phyloP scores from a whole-genome alignment of 192 early-diverging fungal genomes.

The Martensiomyces pterosporus region DNA sequence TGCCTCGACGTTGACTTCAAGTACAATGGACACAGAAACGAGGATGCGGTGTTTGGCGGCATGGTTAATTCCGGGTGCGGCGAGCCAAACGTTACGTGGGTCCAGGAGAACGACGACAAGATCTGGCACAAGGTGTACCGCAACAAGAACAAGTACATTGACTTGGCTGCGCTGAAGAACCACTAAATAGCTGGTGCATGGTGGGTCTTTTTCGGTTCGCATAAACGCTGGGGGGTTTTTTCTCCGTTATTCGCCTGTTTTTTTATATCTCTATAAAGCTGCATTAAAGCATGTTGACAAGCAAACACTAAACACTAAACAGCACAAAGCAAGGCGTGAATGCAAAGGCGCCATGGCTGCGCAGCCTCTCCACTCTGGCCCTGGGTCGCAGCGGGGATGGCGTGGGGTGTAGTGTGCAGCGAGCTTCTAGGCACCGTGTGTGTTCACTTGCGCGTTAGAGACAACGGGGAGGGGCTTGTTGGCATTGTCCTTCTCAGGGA shows the following conservation, averaged over 20 bases:
- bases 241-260: too few relatives aligned
- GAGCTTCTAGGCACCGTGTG: too few relatives aligned
- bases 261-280: neutral
- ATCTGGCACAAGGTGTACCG: constrained; percentile 44
- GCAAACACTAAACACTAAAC: too few relatives aligned
- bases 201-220: neutral
- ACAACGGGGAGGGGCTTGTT: too few relatives aligned
- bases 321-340: too few relatives aligned
- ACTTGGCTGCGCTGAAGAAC: constrained; percentile 36
- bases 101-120: constrained; percentile 31
- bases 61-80: constrained; percentile 44
- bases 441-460: too few relatives aligned
- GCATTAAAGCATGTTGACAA: neutral
- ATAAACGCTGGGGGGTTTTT: too few relatives aligned
- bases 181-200: too few relatives aligned
- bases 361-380: too few relatives aligned
- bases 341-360: too few relatives aligned
- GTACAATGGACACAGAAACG: constrained; percentile 24
- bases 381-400: too few relatives aligned
- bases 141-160: constrained; percentile 43
- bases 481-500: neutral
- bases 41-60: constrained; percentile 43
- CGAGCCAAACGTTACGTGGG: constrained; percentile 17
- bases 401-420: too few relatives aligned
- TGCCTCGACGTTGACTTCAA: constrained; percentile 22